phyloP scores from a whole-genome alignment of 257 asterid genomes.

The Orobanche coerulescens region DNA sequence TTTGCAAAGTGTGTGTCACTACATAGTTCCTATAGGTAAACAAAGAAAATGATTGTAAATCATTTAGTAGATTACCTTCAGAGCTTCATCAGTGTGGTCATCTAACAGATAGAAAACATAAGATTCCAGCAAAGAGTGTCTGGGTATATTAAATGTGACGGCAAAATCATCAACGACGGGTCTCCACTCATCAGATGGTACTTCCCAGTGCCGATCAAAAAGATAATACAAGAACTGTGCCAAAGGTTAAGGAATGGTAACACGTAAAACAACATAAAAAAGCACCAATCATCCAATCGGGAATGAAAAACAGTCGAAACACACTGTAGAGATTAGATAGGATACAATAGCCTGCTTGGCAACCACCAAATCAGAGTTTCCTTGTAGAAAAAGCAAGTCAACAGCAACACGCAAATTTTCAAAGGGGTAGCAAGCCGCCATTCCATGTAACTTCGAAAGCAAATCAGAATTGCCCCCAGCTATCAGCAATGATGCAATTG shows the following conservation, averaged over 20 bases:
- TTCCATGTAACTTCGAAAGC: conserved; percentile 53
- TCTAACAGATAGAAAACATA: conserved; percentile 76
- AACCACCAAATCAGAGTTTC: conserved; percentile 79
- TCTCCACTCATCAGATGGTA: conserved; percentile 68
- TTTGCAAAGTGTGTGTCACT: neutral
- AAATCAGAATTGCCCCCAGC: conserved; percentile 35
- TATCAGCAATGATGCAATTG: conserved; percentile 37
- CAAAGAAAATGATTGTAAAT: conserved; percentile 4
- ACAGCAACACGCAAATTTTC: conserved; percentile 65
- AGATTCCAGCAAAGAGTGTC: conserved; percentile 86
- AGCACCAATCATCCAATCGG: conserved; percentile 6
- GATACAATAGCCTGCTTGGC: conserved; percentile 97
- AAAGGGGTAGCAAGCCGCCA: conserved; percentile 80
- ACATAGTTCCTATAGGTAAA: conserved; percentile 4
- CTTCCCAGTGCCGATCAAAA: conserved; percentile 82
- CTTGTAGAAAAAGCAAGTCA: conserved; percentile 80
- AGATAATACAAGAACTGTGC: conserved; percentile 78
- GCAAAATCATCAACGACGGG: conserved; percentile 76
- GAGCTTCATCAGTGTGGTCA: conserved; percentile 75
- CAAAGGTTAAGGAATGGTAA: conserved; percentile 41
- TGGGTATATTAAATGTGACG: conserved; percentile 63
- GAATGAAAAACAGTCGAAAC: conserved; percentile 6
- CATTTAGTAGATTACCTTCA: conserved; percentile 46
- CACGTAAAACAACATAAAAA: conserved; percentile 13
- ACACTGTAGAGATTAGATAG: conserved; percentile 19